Evolutionary conservation across 768 basidiomycete genomes (phyloP), one percentile per base, ranked within the genome.

Genomic region (Galerina sulciceps): DNA sequence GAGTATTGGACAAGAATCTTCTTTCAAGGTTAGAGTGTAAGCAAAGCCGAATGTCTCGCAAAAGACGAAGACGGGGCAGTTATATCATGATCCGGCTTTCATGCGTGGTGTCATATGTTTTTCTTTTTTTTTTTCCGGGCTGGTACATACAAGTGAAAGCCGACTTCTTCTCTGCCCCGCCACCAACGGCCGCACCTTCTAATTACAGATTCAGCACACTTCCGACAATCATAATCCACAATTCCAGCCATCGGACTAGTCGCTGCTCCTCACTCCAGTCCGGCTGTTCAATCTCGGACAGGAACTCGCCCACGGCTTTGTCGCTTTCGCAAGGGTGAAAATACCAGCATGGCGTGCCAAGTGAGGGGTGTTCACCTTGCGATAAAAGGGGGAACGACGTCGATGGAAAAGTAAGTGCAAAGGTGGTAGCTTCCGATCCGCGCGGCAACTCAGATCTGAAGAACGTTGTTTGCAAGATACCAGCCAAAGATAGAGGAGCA

Each of bases 311-410:
- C 1, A 96, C 84, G 1, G 86, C 84, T 35, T 71, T 72, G 10
- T 80, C 79, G 3, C 88, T 90, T 70, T 91, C 87, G 69, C 94
- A 96, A 10, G 94, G 94, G 69, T 96, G 94, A 38, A 96, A 76
- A 67, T 88, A 93, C 93, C 93, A 96, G 55, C 85, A 87, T 9
- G 88, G 87, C 2, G 76, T 84, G 18, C 86, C 88, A 31, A 90
- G 78, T 5, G 81, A 85, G 0, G 93, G 94, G 66, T 96, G 94
- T 57, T 96, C 94, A 9, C 91, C 91, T 65, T 93, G 92, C 11
- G 93, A 91, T 10, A 96, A 74, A 18, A 95, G 71, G 10, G 94
- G 91, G 65, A 94, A 90, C 5, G 84, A 71, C 1, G 84, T 78
- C 11, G 70, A 72, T 1, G 81, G 78, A 9, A 75, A 71, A 20